These are phyloP conservation scores for Gentiana dahurica DNA, from an alignment of 257 asterid genomes.

Conservation along the genomic window DNA sequence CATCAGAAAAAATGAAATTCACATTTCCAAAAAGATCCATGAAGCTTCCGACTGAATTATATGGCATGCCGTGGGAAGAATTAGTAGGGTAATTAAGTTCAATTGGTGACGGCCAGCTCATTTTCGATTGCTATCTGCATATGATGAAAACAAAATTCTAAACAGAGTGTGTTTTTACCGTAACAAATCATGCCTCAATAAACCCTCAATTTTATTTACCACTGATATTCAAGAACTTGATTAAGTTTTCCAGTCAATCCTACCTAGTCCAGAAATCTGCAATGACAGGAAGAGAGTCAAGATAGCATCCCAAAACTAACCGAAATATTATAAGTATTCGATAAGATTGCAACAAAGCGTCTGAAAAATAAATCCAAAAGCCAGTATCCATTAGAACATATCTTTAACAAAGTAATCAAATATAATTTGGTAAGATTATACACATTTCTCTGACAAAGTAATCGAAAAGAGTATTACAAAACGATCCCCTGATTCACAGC, in stretches of 20 bases:
- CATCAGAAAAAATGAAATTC: slow-evolving; percentile 62
- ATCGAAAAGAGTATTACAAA: no score
- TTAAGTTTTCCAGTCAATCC: neutral
- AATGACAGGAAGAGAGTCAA: no score
- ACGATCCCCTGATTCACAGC: no score
- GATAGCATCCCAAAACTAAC: no score
- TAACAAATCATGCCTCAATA: neutral
- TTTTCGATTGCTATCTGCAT: slow-evolving; percentile 10
- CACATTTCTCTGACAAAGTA: no score
- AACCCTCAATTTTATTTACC: neutral
- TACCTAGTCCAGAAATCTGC: neutral
- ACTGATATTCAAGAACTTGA: neutral
- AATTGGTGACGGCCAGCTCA: slow-evolving; percentile 58
- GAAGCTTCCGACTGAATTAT: slow-evolving; percentile 70
- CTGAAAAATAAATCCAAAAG: no score
- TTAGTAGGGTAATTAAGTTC: slow-evolving; percentile 39
- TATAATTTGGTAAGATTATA: no score
- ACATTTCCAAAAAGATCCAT: slow-evolving; percentile 85
- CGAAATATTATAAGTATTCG: no score
- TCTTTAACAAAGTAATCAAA: no score
- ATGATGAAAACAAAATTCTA: neutral
- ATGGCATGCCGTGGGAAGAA: slow-evolving; percentile 55
- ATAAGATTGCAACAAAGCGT: no score
- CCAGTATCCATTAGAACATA: no score
- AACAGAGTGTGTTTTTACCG: no score